These are phyloP conservation scores for Termitomyces sp. DNA, from an alignment of 768 basidiomycete species.

Conservation along the genomic window DNA sequence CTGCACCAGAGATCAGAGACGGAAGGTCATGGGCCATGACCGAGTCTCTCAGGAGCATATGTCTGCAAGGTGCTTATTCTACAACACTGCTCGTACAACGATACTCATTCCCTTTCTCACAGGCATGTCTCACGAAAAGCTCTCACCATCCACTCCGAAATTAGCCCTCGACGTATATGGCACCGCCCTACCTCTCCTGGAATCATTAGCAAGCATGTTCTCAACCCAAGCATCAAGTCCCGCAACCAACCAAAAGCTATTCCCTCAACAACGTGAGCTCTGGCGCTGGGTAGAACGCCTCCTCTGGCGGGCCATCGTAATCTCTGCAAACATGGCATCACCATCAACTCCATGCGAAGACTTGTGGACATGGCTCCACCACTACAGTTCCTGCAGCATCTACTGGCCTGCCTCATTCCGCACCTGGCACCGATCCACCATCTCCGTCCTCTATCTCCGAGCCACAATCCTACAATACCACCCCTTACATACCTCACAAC, in stretches of 20 bases:
- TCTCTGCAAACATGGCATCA: conserved; percentile 47
- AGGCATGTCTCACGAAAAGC: conserved; percentile 78
- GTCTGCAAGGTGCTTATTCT: conserved; percentile 62
- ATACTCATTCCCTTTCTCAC: conserved; percentile 2
- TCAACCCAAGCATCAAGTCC: conserved; percentile 32
- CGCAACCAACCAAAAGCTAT: conserved; percentile 34
- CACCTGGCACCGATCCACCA: conserved; percentile 66
- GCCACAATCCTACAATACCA: conserved; percentile 59
- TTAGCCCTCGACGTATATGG: conserved; percentile 58
- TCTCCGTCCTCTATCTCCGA: conserved; percentile 69
- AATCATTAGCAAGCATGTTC: conserved; percentile 20
- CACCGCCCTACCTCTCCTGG: conserved; percentile 50
- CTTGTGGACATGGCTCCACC: conserved; percentile 61
- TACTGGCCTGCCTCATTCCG: conserved; percentile 83
- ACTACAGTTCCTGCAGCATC: conserved; percentile 57
- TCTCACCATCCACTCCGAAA: conserved; percentile 43
- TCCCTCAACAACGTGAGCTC: conserved; percentile 71
- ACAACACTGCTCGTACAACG: not conserved
- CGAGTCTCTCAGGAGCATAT: conserved; percentile 73
- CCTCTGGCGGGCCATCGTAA: conserved; percentile 74
- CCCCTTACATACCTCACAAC: conserved; percentile 4
- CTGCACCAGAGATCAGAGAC: conserved; percentile 56
- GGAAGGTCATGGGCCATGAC: conserved; percentile 70
- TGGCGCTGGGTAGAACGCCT: conserved; percentile 85
- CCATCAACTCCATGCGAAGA: conserved; percentile 29